These are phyloP conservation scores for Colletotrichum lupini DNA, from an alignment of 2,329 filamentous ascomycete genomes.

Conservation along the genomic window DNA sequence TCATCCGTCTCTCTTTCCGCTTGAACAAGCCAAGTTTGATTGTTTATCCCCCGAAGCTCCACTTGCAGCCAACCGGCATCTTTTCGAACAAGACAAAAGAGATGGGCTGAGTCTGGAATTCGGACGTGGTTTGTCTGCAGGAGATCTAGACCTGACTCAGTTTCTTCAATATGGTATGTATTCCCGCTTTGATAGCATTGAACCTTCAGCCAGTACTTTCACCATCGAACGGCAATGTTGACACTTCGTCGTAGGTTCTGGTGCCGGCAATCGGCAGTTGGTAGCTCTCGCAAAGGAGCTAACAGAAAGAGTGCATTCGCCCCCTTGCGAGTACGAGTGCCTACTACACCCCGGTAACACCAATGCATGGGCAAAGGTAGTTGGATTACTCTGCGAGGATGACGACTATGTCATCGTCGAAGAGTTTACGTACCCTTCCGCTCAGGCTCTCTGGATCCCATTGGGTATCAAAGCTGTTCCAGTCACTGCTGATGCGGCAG, in stretches of 20 bases:
- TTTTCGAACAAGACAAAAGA: background rate
- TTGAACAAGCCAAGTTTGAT: constrained; percentile 35
- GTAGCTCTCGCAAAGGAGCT: constrained; percentile 36
- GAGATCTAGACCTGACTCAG: background rate
- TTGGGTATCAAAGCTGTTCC: constrained; percentile 41
- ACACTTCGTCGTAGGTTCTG: background rate
- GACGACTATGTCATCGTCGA: constrained; percentile 44
- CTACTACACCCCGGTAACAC: constrained; percentile 45
- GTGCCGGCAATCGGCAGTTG: constrained; percentile 37
- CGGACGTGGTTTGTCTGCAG: background rate
- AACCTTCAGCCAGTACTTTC: background rate
- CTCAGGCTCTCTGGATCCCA: constrained; percentile 45
- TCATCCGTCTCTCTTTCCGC: constrained; percentile 43
- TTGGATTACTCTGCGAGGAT: constrained; percentile 43
- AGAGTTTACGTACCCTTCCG: constrained; percentile 45
- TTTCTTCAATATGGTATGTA: background rate
- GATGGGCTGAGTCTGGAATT: constrained; percentile 24
- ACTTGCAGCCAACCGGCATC: background rate
- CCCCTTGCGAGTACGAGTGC: constrained; percentile 38
- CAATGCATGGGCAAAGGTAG: constrained; percentile 45
- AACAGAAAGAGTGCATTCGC: constrained; percentile 38
- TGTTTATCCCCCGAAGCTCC: constrained; percentile 25
- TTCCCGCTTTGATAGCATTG: background rate
- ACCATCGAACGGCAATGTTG: background rate
- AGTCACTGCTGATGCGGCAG: constrained; percentile 41